Percentiles rank a stretch among this genome's conserved stretches.
These are phyloP conservation scores for Wallacemonas sp. DNA, from an alignment of 208 protist genomes.

Conservation along the genomic window DNA sequence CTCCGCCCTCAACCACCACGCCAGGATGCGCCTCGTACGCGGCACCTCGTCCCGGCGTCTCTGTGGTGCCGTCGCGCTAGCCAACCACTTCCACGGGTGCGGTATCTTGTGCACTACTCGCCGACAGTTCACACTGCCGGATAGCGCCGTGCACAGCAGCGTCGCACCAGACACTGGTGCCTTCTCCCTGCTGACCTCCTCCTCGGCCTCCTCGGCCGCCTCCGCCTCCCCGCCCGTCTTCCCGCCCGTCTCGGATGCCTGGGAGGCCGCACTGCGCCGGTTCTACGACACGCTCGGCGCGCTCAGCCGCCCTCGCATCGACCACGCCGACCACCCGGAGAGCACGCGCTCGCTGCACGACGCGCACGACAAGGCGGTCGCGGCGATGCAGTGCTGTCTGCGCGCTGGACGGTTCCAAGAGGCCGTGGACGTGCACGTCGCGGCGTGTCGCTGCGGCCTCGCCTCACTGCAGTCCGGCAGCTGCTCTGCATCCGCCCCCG, in stretches of 20 bases:
- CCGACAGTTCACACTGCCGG: too few relatives aligned
- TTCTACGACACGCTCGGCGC: constrained; percentile 28
- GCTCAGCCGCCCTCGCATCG: constrained; percentile 2
- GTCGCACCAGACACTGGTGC: too few relatives aligned
- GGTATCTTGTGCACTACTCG: background rate
- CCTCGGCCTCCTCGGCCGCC: too few relatives aligned
- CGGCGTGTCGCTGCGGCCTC: constrained; percentile 33
- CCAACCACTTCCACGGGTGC: background rate
- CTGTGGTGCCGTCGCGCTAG: background rate
- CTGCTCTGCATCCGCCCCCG: background rate
- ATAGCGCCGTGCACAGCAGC: background rate
- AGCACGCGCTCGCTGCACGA: constrained; percentile 14
- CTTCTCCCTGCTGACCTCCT: too few relatives aligned
- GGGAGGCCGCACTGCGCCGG: constrained; percentile 33
- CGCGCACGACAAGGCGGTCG: constrained; percentile 19
- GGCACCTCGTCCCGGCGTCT: background rate
- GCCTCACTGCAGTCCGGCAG: background rate
- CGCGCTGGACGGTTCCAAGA: constrained; percentile 39
- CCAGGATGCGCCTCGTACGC: background rate
- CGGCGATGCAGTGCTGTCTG: constrained; percentile 64
- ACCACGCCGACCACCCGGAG: constrained; percentile 8
- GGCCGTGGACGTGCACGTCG: constrained; percentile 56
- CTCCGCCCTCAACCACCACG: too few relatives aligned
- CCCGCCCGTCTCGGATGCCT: too few relatives aligned
- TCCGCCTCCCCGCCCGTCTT: too few relatives aligned